These are phyloP conservation scores for Teratosphaeriaceae sp. DNA, from an alignment of 2,329 filamentous ascomycete species.

Conservation along the genomic window DNA sequence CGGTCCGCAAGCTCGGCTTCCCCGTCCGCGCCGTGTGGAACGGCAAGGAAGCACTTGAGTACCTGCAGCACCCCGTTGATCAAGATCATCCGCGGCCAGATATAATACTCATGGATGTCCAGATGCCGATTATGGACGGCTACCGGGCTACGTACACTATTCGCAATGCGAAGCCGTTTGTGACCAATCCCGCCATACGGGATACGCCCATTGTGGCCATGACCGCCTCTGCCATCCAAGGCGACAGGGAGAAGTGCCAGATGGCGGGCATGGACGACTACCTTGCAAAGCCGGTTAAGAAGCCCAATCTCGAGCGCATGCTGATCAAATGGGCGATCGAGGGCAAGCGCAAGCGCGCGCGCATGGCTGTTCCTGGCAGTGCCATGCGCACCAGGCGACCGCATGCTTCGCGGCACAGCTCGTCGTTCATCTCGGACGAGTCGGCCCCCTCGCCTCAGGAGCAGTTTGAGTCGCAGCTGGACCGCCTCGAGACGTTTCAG, in stretches of 20 bases:
- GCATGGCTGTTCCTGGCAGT: conserved; percentile 14
- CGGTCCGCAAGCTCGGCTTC: conserved; percentile 67
- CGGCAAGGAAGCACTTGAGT: conserved; percentile 70
- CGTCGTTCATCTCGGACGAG: conserved; percentile 17
- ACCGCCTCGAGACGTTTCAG: conserved; percentile 30
- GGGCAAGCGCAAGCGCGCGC: conserved; percentile 29
- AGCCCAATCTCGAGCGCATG: conserved; percentile 62
- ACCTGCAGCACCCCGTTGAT: conserved; percentile 43
- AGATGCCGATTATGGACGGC: conserved; percentile 57
- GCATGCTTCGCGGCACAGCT: conserved; percentile 9
- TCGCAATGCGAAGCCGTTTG: conserved; percentile 61
- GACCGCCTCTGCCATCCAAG: conserved; percentile 72
- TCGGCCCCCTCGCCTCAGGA: conserved; percentile 27
- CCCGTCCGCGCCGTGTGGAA: conserved; percentile 67
- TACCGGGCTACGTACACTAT: conserved; percentile 71
- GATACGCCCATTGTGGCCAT: conserved; percentile 73
- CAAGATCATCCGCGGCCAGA: conserved; percentile 53
- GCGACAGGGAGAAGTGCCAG: conserved; percentile 67
- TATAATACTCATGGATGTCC: conserved; percentile 47
- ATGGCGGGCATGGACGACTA: conserved; percentile 70
- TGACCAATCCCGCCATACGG: conserved; percentile 45
- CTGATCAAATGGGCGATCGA: conserved; percentile 60
- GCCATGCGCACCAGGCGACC: conserved; percentile 12
- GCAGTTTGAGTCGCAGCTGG: conserved; percentile 24
- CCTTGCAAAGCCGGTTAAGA: conserved; percentile 65